Evolutionary conservation across 78 protist species (phyloP), one percentile per base, ranked within the genome.

Genomic region (Cavenderia fasciculata): DNA sequence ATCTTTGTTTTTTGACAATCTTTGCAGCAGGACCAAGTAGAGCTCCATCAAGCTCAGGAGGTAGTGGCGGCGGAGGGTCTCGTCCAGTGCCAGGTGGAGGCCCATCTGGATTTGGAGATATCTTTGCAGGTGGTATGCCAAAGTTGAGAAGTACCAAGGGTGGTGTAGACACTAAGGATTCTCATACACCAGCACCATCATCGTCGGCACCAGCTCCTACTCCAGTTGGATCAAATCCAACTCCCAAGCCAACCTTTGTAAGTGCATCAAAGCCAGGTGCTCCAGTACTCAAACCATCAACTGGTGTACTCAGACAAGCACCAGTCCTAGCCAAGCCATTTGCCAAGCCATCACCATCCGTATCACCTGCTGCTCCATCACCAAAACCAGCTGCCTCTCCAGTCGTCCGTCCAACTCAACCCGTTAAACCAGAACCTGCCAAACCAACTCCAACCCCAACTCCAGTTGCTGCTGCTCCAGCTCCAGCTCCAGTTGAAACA

Each of bases 61-160:
- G 57, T 29, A 33, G 59, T 12, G 14, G 38, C 31, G 49, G 63
- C 10, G 68, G 54, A 31, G 59, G 75, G 6, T 23, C 46, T 19
- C 6, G 43, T 21, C 59, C 59, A 72, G 63, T 29, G 3, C 49
- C 43, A 34, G 87, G 87, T 14, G 73, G 57, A 7, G 87, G 87
- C 1, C 87, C 87, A 62, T 65, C 68, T 0, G 87, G 87, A 11
- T 78, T 78, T 65, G 87, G 87, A 51, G 87, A 78, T 51, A 78
- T 78, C 16, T 78, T 78, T 65, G 73, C 87, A 52, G 87, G 87
- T 27, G 87, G 87, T 14, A 78, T 78, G 87, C 87, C 87, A 62
- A 78, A 78, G 33, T 41, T 78, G 25, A 78, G 46, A 62, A 65
- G 76, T n/a, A 75, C 73, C 16, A 62, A 49, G 49, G 86, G 65